Conservation (phyloP, 306 rosid genomes). For the Betula pendula region DNA sequence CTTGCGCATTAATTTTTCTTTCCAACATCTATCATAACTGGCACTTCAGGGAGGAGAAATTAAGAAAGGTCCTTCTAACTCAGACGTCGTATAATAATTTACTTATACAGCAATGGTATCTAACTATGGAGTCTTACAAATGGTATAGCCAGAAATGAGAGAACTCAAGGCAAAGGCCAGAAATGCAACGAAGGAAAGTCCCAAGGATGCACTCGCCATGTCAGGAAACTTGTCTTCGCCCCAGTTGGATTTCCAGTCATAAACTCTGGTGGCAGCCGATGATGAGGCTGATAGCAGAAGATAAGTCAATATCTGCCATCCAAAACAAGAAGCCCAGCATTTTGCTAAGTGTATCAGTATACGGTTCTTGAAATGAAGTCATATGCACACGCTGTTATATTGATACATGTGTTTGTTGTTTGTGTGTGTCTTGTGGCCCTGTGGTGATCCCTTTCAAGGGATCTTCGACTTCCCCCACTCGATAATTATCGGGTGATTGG, state of each 20-base stretch:
- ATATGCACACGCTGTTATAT: background rate
- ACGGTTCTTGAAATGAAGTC: background rate
- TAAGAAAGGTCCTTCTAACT: background rate
- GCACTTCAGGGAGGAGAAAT: background rate
- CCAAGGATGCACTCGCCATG: conserved; percentile 71
- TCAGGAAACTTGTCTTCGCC: conserved; percentile 77
- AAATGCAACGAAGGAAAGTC: conserved; percentile 71
- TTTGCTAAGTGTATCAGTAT: conserved; percentile 1
- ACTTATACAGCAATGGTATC: background rate
- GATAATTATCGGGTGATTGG: background rate
- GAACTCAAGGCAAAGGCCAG: conserved; percentile 67
- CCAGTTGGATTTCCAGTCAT: conserved; percentile 86
- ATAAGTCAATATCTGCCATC: conserved; percentile 66
- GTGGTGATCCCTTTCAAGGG: background rate
- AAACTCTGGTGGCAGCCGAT: conserved; percentile 78
- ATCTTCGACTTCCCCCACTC: background rate
- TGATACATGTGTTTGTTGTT: background rate
- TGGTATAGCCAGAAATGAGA: conserved; percentile 67
- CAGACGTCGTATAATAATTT: conserved; percentile 5
- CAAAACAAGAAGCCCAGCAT: conserved; percentile 24
- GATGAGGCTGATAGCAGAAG: conserved; percentile 85
- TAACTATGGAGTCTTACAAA: conserved; percentile 51
- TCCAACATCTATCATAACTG: background rate
- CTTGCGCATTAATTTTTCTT: background rate
- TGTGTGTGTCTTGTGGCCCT: background rate